phyloP scores from a whole-genome alignment of 176 grass and related monocot species.

The Alloteropsis semialata region DNA sequence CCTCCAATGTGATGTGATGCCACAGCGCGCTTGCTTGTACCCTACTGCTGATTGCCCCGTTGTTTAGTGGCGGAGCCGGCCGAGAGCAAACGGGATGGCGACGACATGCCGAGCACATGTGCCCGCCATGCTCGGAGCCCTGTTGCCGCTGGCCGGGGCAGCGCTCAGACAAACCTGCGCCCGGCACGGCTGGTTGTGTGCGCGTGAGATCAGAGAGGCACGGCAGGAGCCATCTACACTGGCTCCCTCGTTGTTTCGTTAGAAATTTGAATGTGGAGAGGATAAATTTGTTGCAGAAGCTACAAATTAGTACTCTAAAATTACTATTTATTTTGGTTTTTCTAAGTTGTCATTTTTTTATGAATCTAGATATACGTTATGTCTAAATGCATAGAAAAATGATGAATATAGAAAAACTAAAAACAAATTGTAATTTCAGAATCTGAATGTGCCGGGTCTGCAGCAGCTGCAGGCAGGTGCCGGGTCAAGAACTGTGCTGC shows the following conservation, averaged over 20 bases:
- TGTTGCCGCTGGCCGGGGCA: neutral
- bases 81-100: neutral
- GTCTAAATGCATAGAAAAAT: no score
- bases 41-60: neutral
- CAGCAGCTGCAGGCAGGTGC: no score
- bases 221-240: neutral
- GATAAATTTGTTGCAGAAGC: neutral
- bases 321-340: no score
- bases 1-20: neutral
- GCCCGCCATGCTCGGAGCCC: conserved; percentile 24
- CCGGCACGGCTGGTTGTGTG: neutral
- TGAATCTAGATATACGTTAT: no score
- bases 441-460: neutral
- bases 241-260: neutral
- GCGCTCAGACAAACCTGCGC: neutral
- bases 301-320: neutral
- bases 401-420: no score
- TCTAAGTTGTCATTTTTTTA: no score
- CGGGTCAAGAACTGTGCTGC: neutral
- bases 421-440: no score
- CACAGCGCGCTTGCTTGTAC: neutral
- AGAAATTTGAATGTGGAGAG: neutral
- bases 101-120: conserved; percentile 23
- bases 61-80: neutral
- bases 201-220: neutral